Conservation (phyloP, 2,329 filamentous ascomycete genomes). For the Escovopsis sp. region DNA sequence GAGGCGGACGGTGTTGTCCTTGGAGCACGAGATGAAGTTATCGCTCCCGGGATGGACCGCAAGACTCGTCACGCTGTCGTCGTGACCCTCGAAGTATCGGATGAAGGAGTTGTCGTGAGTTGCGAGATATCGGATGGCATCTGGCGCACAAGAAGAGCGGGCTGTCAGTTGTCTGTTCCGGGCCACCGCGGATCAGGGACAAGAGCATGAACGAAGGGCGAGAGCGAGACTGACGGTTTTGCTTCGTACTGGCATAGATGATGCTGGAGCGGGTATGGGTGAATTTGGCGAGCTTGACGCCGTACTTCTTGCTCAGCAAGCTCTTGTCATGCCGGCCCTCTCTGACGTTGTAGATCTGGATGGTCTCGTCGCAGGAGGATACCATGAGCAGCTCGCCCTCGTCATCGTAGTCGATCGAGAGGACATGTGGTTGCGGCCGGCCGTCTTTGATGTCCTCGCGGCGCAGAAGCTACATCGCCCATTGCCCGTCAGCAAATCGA, state of each 20-base stretch:
- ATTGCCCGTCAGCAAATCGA: too few relatives aligned
- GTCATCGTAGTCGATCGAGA: constrained; percentile 94
- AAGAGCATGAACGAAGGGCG: not conserved
- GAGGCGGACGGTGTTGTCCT: constrained; percentile 79
- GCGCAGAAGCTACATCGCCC: constrained; percentile 33
- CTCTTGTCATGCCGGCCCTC: constrained; percentile 83
- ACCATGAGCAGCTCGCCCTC: constrained; percentile 85
- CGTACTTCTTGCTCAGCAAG: constrained; percentile 91
- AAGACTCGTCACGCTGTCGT: constrained; percentile 68
- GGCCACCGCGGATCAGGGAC: constrained; percentile 1
- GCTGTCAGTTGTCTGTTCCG: too few relatives aligned
- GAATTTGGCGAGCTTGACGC: constrained; percentile 84
- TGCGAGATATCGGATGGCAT: constrained; percentile 73
- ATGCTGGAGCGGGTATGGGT: constrained; percentile 85
- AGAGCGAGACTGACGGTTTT: constrained; percentile 48
- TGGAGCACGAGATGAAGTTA: constrained; percentile 80
- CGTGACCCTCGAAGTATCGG: constrained; percentile 89
- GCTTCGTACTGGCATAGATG: constrained; percentile 89
- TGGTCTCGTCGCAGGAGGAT: constrained; percentile 82
- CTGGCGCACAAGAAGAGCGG: constrained; percentile 37
- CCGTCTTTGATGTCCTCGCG: constrained; percentile 40
- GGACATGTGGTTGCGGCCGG: constrained; percentile 47
- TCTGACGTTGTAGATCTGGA: constrained; percentile 88
- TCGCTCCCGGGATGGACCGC: constrained; percentile 75
- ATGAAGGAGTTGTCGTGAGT: constrained; percentile 95